Base-by-base conservation (phyloP, 805 yeast genomes). In the Komagataella ulmi region DNA sequence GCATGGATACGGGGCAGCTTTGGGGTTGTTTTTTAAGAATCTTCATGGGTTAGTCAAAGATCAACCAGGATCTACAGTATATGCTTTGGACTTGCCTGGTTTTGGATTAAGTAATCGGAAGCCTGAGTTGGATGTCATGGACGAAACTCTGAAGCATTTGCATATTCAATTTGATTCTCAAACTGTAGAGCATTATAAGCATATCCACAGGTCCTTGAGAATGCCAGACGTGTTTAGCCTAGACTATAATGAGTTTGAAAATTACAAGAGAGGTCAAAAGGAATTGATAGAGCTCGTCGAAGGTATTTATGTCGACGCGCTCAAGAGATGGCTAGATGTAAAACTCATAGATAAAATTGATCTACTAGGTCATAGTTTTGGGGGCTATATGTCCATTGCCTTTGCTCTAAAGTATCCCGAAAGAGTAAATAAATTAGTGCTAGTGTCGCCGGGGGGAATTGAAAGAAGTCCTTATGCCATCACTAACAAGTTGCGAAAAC, bases 391-490 rank as follows among this genome's bases (percentile, higher is more conserved):
- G 67, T 76, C 87, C 0, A 76, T 77, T 49, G 76, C 81, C 6
- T 86, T 83, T 61, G 72, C 85, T 1, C 60, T 80, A 46, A 76
- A 70, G 54, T 73, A 82, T 58, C 88, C 89, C 0, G 61, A 75
- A 0, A 61, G 71, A 3, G 70, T 87, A 6, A 65, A 72, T 14
- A 75, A 76, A 53, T 65, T 87, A 56, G 69, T 84, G 2, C 67
- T 86, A 21, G 75, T 83, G 3, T 81, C 88, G 10, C 95, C 95
- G 0, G 85, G 84, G 0, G 95, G 95, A 0, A 80, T 86, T 17
- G 95, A 87, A 58, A 70, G 87, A 47, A 79, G 78, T 49, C 75
- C 84, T 0, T 79, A 73, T 59, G 81, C 90, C 0, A 65, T 84
- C 2, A 74, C 73, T 1, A 73, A 74, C 53, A 30, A 30, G 40